Evolutionary conservation across 305 asterid species (phyloP).

Genomic region (Striga hermonthica): DNA sequence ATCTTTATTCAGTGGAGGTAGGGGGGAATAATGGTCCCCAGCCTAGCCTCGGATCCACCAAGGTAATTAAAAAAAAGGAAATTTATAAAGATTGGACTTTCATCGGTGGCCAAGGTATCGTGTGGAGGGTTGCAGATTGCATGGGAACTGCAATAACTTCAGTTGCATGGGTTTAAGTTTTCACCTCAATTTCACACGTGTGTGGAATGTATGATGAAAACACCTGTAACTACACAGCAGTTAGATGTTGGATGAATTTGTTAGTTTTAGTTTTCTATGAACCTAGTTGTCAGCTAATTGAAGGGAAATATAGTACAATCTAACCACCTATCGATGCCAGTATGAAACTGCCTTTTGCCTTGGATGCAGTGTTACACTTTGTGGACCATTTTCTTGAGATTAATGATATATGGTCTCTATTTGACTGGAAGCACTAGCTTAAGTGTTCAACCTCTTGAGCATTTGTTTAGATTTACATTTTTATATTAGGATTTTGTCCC

Average conservation of each 20-base stretch:
- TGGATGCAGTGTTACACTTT: background rate
- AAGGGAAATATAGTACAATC: background rate
- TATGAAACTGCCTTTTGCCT: background rate
- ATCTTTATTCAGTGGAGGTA: too few relatives aligned
- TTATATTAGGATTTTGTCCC: slow-evolving; percentile 1
- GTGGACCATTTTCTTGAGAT: background rate
- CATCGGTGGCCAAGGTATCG: too few relatives aligned
- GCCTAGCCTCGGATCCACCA: too few relatives aligned
- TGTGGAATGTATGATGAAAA: too few relatives aligned
- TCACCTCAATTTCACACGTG: too few relatives aligned
- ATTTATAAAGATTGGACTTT: too few relatives aligned
- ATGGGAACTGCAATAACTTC: too few relatives aligned
- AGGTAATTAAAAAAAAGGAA: too few relatives aligned
- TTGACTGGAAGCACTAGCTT: background rate
- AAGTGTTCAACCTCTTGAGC: background rate
- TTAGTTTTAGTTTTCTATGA: background rate
- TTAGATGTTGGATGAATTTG: background rate
- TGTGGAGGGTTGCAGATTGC: too few relatives aligned
- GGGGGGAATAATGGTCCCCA: too few relatives aligned
- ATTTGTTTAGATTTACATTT: background rate
- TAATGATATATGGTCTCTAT: background rate
- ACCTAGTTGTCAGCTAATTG: background rate
- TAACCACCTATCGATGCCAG: too few relatives aligned
- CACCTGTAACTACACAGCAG: background rate
- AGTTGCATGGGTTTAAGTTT: too few relatives aligned